phyloP scores from a whole-genome alignment of 2,329 filamentous ascomycete genomes.

The Epichloe sp. region DNA sequence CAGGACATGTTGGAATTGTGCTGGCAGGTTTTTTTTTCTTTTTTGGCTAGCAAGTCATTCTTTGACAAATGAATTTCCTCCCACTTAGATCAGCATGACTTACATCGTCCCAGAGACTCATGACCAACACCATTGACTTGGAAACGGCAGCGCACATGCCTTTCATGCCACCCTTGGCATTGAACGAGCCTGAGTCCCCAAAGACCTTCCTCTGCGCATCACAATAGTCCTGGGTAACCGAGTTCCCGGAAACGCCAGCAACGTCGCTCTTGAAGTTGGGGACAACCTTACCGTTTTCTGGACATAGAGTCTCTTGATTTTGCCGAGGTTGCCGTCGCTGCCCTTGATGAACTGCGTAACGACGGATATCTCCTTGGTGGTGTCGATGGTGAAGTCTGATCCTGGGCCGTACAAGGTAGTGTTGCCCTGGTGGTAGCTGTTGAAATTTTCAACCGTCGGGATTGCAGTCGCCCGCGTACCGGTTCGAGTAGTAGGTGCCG shows the following conservation, averaged over 20 bases:
- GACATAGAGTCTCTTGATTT: constrained; percentile 53
- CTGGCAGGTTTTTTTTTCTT: constrained; percentile 6
- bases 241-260: too few relatives aligned
- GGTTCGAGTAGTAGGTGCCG: constrained; percentile 35
- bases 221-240: too few relatives aligned
- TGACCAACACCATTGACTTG: constrained; percentile 33
- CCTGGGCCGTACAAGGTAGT: constrained; percentile 47
- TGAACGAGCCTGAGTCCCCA: too few relatives aligned
- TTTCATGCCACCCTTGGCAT: constrained; percentile 38
- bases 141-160: constrained; percentile 36
- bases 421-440: constrained; percentile 53
- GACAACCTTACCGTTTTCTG: constrained; percentile 37
- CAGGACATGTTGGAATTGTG: constrained; percentile 49
- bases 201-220: too few relatives aligned
- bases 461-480: constrained; percentile 52
- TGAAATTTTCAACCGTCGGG: constrained; percentile 58
- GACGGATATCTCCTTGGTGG: constrained; percentile 46
- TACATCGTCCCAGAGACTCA: constrained; percentile 47
- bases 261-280: too few relatives aligned
- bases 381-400: constrained; percentile 43
- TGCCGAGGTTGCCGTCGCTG: constrained; percentile 37
- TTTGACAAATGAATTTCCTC: too few relatives aligned
- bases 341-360: constrained; percentile 49
- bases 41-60: too few relatives aligned
- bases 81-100: constrained; percentile 6